Evolutionary conservation across 805 yeast genomes (phyloP), one percentile per base, ranked within the genome.

Genomic region (Priceomyces medius): DNA sequence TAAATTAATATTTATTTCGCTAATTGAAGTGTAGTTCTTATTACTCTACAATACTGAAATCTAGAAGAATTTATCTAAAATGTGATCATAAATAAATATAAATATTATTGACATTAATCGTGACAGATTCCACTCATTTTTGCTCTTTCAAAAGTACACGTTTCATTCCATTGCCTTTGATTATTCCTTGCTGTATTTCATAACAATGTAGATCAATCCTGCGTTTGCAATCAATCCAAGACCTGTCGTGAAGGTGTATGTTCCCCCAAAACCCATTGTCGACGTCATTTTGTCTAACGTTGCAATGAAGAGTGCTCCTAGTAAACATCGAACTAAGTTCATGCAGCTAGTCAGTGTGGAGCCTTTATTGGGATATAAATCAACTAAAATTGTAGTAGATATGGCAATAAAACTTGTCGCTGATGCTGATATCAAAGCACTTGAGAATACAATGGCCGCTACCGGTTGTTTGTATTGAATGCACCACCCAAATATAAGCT

Each of bases 341-440:
- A 83, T 70, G 37, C 85, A 72, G 7, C 93, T 83, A 0, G 88
- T 76, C 3, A 90, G 83, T 3, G 91, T 78, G 0, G 95, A 86
- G 0, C 88, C 74, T 35, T 75, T 74, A 3, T 71, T 60, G 0
- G 96, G 95, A 47, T 74, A 81, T 43, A 88, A 56, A 54, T 89
- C 96, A n/a, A 88, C 85, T 41, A 87, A 58, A 31, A 88, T 61
- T 0, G 93, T 85, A 0, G 82, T 74, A 2, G 81, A 70, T 24
- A 77, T 71, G 12, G 83, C 73, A 29, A 84, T 53, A 31, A 80
- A 75, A 38, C 79, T 76, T 49, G 83, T 74, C 4, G 82, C 69
- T n/a, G 81, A 73, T 45, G 73, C 59, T 5, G 90, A 80, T 2
- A 79, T 68, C 40, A 83, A 56, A 35, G 79, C 80, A 4, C 83